Base-by-base conservation (phyloP, 352 stramenopile species). In the Pythium insidiosum region DNA sequence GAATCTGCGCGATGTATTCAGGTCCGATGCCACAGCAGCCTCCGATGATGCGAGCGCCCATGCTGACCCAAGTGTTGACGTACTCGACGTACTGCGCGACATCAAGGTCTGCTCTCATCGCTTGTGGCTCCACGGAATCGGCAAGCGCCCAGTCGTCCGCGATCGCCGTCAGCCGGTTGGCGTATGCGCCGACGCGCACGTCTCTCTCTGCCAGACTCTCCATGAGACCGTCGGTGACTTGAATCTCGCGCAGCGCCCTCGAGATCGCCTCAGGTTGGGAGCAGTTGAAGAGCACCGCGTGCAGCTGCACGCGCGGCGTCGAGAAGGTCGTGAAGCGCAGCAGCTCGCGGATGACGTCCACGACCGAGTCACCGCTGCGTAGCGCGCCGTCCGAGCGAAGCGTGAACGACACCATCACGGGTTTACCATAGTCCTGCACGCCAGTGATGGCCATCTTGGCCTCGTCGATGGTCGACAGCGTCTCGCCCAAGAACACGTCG, bases 1-100 rank as follows among this genome's bases (percentile, higher is more conserved):
- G 63, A 29, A 95, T 67, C 7, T 38, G 57, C 19, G 48, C 50
- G 45, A 97, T 95, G 48, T 96, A 84, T 37, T 81, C 68, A 1
- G 89, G 84, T 6, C 75, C 84, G 50, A 96, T 91, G 35, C 85
- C 87, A 60, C 85, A 97, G 62, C 89, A 97, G n/a, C 85, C 88
- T 23, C 85, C 89, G 23, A 96, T 69, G 40, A 96, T 44, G 53
- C 71, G 66, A 28, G 72, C 68, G 18, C 73, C 68, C 7, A 84
- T 50, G 4, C 61, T 20, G 16, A 91, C 54, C 81, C 82, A 93
- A 18, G 66, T 41, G 38, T 55, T 31, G 0, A 94, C 79, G 69
- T 93, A 95, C 0, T 75, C 26, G 3, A 34, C 39, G 37, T 96
- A 97, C 38, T 51, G 28, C 23, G 73, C 49, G 30, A 82, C 68